Evolutionary conservation across 768 basidiomycete genomes (phyloP).

Genomic region (Lyophyllum semitale): DNA sequence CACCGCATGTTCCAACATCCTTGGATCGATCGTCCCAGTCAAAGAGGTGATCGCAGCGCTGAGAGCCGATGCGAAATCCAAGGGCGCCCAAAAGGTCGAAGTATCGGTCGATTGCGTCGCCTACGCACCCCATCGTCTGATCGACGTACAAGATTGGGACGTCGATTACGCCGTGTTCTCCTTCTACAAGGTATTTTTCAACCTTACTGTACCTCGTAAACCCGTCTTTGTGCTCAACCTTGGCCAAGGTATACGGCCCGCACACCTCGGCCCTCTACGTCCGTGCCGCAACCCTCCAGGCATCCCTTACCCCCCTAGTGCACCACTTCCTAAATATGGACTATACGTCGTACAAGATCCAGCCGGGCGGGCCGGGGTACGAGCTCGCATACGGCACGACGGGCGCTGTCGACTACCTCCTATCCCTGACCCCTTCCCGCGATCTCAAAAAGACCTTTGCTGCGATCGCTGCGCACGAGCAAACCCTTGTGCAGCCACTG

Average conservation of each 20-base stretch:
- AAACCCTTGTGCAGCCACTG: constrained; percentile 52
- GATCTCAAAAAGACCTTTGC: constrained; percentile 53
- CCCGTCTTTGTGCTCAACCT: background rate
- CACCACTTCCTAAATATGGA: constrained; percentile 69
- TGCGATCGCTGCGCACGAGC: constrained; percentile 64
- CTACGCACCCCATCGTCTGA: constrained; percentile 70
- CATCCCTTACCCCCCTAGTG: constrained; percentile 57
- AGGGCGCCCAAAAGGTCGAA: constrained; percentile 63
- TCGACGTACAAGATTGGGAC: constrained; percentile 79
- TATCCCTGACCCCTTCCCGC: constrained; percentile 53
- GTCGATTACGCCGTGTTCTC: constrained; percentile 74
- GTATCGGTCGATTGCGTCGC: constrained; percentile 78
- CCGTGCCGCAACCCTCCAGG: constrained; percentile 45
- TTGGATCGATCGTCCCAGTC: constrained; percentile 67
- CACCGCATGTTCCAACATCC: constrained; percentile 74
- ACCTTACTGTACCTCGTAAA: background rate
- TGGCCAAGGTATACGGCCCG: constrained; percentile 66
- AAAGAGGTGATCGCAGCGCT: constrained; percentile 55
- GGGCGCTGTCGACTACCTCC: constrained; percentile 63
- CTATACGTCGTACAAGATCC: constrained; percentile 57
- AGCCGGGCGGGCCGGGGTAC: constrained; percentile 76
- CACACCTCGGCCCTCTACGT: constrained; percentile 71
- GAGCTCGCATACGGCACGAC: constrained; percentile 66
- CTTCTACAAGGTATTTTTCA: constrained; percentile 65
- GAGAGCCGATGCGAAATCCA: constrained; percentile 48